phyloP scores from a whole-genome alignment of 257 asterid genomes.

The Gardenia jasminoides region DNA sequence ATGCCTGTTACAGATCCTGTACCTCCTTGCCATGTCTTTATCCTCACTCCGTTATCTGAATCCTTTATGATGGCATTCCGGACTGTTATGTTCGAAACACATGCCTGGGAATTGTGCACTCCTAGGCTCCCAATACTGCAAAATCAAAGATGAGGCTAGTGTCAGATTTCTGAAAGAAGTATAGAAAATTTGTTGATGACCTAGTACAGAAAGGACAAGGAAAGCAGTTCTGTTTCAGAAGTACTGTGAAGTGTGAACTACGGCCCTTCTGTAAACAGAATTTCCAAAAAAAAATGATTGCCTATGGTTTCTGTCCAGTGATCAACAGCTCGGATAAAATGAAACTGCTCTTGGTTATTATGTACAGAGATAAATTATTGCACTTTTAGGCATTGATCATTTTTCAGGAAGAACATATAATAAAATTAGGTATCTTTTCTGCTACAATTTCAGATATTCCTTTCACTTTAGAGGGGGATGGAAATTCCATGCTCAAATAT shows the following conservation, averaged over 20 bases:
- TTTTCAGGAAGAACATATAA: background rate
- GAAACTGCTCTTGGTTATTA: too few relatives aligned
- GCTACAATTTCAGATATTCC: background rate
- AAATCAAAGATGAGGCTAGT: background rate
- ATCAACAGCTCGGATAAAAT: too few relatives aligned
- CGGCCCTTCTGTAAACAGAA: background rate
- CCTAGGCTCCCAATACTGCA: slow-evolving; percentile 97
- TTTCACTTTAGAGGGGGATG: background rate
- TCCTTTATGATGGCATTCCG: slow-evolving; percentile 63
- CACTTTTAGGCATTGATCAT: background rate
- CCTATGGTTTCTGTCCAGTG: background rate
- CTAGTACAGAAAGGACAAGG: background rate
- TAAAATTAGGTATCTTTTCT: background rate
- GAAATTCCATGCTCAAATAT: background rate
- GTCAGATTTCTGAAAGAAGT: background rate
- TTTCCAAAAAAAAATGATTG: background rate
- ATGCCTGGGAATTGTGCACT: slow-evolving; percentile 70
- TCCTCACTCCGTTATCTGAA: slow-evolving; percentile 79
- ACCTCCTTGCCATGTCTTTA: slow-evolving; percentile 99
- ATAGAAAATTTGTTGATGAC: background rate
- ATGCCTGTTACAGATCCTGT: slow-evolving; percentile 76
- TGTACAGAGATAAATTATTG: background rate
- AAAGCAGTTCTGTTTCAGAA: background rate
- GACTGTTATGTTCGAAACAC: slow-evolving; percentile 80
- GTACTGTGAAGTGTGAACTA: background rate